A percentile compares a stretch with the other conserved stretches of the same genome.
These are phyloP conservation scores for Nitzschia putrida DNA, from an alignment of 108 stramenopile genomes.

Conservation along the genomic window DNA sequence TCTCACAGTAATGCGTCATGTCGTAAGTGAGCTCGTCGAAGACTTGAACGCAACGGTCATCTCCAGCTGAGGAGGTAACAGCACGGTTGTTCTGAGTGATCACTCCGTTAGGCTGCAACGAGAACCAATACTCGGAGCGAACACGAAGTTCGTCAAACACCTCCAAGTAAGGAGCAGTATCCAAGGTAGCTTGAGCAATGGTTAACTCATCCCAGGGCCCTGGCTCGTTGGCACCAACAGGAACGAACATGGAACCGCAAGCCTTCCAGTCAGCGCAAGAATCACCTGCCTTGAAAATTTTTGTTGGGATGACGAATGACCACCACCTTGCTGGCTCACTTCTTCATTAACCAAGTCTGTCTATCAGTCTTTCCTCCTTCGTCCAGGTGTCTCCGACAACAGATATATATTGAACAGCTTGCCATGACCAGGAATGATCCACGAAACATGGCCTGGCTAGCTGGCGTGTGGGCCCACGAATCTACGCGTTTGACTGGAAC, in stretches of 20 bases:
- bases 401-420: too few relatives aligned
- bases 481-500: too few relatives aligned
- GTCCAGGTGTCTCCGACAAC: too few relatives aligned
- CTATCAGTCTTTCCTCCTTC: constrained; percentile 12
- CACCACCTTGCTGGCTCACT: too few relatives aligned
- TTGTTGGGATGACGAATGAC: constrained; percentile 9
- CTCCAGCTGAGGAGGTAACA: not conserved
- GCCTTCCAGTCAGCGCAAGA: constrained; percentile 5
- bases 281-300: not conserved
- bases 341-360: constrained; percentile 10
- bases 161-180: constrained; percentile 8
- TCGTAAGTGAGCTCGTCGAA: constrained; percentile 1
- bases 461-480: too few relatives aligned
- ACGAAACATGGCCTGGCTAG: too few relatives aligned
- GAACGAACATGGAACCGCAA: constrained; percentile 22
- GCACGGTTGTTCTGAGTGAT: not conserved
- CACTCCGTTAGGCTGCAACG: constrained; percentile 13
- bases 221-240: not conserved
- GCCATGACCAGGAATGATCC: too few relatives aligned
- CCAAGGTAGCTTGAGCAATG: constrained; percentile 1
- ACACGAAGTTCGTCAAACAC: constrained; percentile 8
- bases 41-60: constrained; percentile 12
- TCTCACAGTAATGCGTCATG: not conserved
- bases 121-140: constrained; percentile 14
- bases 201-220: not conserved